Conservation (phyloP, 2,329 filamentous ascomycete genomes). For the Penicillium verrucosum region DNA sequence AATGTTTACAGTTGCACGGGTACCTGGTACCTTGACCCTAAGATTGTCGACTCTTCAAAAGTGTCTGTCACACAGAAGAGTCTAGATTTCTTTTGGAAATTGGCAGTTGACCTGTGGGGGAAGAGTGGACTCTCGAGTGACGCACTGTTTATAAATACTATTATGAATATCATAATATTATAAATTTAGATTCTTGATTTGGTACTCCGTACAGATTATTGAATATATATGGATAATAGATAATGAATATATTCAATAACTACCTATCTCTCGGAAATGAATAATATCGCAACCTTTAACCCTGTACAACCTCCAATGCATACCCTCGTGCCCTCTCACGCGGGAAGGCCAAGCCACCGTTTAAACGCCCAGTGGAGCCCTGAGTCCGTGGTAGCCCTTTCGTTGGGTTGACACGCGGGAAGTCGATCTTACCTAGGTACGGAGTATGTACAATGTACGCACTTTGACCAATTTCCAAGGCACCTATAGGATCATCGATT, state of each 20-base stretch:
- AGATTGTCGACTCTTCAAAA: background rate
- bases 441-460: background rate
- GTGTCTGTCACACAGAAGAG: constrained; percentile 2
- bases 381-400: background rate
- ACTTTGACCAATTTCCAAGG: background rate
- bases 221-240: too few species aligned
- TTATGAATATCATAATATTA: background rate
- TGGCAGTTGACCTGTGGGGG: constrained; percentile 10
- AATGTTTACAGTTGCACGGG: constrained; percentile 7
- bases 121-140: background rate
- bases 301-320: background rate
- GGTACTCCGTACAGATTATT: too few species aligned
- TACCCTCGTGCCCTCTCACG: constrained; percentile 9
- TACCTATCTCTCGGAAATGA: background rate
- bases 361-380: constrained; percentile 23
- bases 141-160: background rate
- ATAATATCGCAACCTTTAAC: background rate
- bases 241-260: too few species aligned
- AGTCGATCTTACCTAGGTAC: constrained; percentile 16
- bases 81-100: constrained; percentile 9
- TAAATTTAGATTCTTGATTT: too few species aligned
- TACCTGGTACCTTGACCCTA: constrained; percentile 21
- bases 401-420: constrained; percentile 22
- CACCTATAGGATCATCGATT: background rate
- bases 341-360: constrained; percentile 15